phyloP scores from a whole-genome alignment of 805 yeast species.

The Candida insectalens region DNA sequence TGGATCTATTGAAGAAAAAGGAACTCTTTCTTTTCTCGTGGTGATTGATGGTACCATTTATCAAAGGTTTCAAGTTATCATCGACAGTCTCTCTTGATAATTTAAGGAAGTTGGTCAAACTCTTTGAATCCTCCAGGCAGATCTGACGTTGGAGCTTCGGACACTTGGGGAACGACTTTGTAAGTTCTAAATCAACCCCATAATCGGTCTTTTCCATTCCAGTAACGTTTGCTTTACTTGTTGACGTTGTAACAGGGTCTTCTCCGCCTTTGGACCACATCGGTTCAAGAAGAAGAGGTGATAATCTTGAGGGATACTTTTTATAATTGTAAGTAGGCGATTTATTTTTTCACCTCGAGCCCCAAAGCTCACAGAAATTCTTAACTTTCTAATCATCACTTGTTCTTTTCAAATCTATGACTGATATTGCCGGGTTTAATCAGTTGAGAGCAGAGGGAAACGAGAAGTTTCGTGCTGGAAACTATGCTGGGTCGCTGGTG shows the following conservation, averaged over 20 bases:
- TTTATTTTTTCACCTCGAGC: too few relatives aligned
- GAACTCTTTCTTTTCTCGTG: constrained; percentile 11
- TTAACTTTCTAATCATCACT: too few relatives aligned
- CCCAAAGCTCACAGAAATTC: too few relatives aligned
- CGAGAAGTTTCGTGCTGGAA: constrained; percentile 15
- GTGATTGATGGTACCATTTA: constrained; percentile 29
- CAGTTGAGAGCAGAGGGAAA: constrained; percentile 20
- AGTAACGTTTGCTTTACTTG: not conserved
- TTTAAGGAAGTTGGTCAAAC: constrained; percentile 26
- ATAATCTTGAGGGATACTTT: too few relatives aligned
- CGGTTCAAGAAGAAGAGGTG: too few relatives aligned
- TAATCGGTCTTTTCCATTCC: not conserved
- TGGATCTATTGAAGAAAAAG: constrained; percentile 7
- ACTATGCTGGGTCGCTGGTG: constrained; percentile 25
- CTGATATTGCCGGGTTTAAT: too few relatives aligned
- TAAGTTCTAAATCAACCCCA: constrained; percentile 12
- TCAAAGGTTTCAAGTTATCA: constrained; percentile 33
- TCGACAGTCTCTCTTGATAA: constrained; percentile 31
- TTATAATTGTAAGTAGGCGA: too few relatives aligned
- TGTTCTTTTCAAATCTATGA: too few relatives aligned
- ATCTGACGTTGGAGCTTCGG: constrained; percentile 20
- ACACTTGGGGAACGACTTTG: constrained; percentile 13
- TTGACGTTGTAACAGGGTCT: not conserved
- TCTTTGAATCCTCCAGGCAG: constrained; percentile 25
- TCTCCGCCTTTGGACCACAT: not conserved